These are phyloP conservation scores for Pleurotus djamor DNA, from an alignment of 768 basidiomycete genomes.

Conservation along the genomic window DNA sequence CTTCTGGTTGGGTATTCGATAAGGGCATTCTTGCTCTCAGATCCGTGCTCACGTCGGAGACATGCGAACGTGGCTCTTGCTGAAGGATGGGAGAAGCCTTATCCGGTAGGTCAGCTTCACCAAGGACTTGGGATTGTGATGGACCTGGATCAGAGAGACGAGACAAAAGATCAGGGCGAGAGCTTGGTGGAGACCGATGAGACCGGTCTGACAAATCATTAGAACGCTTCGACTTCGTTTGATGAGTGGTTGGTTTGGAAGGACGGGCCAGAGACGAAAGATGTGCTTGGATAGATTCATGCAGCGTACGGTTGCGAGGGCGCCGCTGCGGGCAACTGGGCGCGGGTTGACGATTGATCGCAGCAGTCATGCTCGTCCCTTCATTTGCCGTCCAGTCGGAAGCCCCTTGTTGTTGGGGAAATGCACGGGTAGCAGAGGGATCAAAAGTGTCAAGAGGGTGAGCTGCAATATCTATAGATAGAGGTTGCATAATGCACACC, in stretches of 20 bases:
- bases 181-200: no score
- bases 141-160: constrained; percentile 1
- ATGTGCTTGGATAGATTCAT: constrained; percentile 47
- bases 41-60: background rate
- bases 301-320: constrained; percentile 38
- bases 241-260: background rate
- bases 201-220: no score
- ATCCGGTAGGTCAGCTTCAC: background rate
- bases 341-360: background rate
- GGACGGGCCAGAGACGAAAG: constrained; percentile 19
- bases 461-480: no score
- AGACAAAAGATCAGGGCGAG: constrained; percentile 2
- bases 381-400: no score
- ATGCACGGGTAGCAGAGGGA: no score
- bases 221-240: background rate
- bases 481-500: no score
- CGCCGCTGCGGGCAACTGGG: constrained; percentile 2
- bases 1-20: background rate
- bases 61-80: background rate
- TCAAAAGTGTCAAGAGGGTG: no score
- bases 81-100: no score
- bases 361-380: background rate
- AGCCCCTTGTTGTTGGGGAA: no score
- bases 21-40: background rate
- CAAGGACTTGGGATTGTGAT: background rate